Evolutionary conservation across 2,329 filamentous ascomycete species (phyloP).

Genomic region (Teratosphaeria epicoccoides): DNA sequence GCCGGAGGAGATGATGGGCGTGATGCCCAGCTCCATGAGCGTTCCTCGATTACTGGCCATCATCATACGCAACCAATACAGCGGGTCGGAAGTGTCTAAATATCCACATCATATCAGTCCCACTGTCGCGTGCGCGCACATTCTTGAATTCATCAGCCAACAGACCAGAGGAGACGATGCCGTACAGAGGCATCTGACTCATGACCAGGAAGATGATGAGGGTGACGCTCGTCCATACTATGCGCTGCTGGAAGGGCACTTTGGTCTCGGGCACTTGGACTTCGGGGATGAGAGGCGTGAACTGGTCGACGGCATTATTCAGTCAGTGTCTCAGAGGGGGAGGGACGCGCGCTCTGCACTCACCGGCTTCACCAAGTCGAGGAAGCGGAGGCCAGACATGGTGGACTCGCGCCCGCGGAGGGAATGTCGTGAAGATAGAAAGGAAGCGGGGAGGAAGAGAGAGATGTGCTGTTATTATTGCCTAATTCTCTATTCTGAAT

Average conservation of each 20-base stretch:
- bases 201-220: conserved; percentile 99
- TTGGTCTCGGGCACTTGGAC: conserved; percentile 97
- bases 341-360: not conserved
- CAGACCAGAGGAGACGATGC: conserved; percentile 79
- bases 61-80: conserved; percentile 99
- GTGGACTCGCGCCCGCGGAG: not conserved
- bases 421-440: not conserved
- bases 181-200: conserved; percentile 97
- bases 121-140: conserved; percentile 5
- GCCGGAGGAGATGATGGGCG: conserved; percentile 97
- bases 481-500: not conserved
- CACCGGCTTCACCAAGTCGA: conserved; percentile 78
- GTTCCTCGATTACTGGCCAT: conserved; percentile 76
- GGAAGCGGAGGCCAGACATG: conserved; percentile 60
- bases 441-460: not conserved
- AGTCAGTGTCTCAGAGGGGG: not conserved
- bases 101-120: not conserved
- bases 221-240: conserved; percentile 51
- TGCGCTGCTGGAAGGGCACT: conserved; percentile 86
- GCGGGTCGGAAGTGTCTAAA: conserved; percentile 72
- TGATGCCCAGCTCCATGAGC: conserved; percentile 46
- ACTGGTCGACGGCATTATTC: not conserved
- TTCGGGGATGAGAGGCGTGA: conserved; percentile 94
- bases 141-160: conserved; percentile 8
- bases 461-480: not conserved